Evolutionary conservation across 257 asterid species (phyloP).

Genomic region (Solanum chaucha): DNA sequence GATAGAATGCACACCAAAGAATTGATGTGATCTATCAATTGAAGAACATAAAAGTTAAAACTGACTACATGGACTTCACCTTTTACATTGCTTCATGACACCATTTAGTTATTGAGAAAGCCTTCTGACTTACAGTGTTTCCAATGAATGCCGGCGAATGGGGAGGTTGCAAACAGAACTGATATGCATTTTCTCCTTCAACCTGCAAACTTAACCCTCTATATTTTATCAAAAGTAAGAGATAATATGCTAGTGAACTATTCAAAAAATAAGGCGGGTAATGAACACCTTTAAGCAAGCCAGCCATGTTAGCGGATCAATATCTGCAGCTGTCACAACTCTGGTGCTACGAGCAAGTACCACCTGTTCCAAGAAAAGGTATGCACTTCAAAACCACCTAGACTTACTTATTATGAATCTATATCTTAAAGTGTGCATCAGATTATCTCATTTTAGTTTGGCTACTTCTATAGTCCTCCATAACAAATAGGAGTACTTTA

Average conservation of each 20-base stretch:
- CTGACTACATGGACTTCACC: not conserved
- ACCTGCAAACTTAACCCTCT: constrained; percentile 28
- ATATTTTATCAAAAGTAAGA: not conserved
- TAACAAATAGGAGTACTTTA: not conserved
- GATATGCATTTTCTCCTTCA: constrained; percentile 81
- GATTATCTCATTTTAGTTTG: not conserved
- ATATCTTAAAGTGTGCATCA: not conserved
- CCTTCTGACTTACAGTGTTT: constrained; percentile 62
- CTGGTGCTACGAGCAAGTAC: constrained; percentile 97
- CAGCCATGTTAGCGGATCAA: constrained; percentile 78
- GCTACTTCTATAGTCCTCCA: not conserved
- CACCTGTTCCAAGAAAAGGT: constrained; percentile 34
- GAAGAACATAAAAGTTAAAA: not conserved
- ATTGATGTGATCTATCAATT: not conserved
- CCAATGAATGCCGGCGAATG: constrained; percentile 94
- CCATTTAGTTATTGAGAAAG: not conserved
- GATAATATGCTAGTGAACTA: not conserved
- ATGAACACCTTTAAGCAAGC: constrained; percentile 55
- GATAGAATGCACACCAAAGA: not conserved
- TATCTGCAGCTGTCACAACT: constrained; percentile 54
- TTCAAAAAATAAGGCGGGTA: not conserved
- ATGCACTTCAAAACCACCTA: not conserved
- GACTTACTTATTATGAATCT: not conserved
- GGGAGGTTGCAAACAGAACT: constrained; percentile 92
- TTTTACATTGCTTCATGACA: not conserved